Percentiles rank a stretch among this genome's conserved stretches.
phyloP scores from a whole-genome alignment of 768 basidiomycete species.

The Sistotremastrum suecicum region DNA sequence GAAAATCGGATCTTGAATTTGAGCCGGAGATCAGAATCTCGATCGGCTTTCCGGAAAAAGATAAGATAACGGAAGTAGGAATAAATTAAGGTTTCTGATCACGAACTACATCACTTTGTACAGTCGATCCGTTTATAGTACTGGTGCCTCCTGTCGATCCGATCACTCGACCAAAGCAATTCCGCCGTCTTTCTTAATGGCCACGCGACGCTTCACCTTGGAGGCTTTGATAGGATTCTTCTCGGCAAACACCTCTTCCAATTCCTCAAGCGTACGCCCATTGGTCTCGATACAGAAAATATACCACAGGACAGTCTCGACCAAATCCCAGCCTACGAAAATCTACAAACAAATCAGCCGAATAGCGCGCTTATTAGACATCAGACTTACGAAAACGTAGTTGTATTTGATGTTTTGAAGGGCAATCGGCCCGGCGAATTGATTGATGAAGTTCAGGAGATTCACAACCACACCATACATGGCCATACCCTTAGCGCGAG shows the following conservation, averaged over 20 bases:
- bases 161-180: constrained; percentile 5
- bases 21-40: no score
- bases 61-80: no score
- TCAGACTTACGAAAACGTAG: constrained; percentile 13
- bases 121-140: no score
- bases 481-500: constrained; percentile 50
- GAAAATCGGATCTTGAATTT: no score
- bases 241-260: constrained; percentile 20
- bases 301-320: constrained; percentile 14
- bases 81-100: no score
- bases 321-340: constrained; percentile 15
- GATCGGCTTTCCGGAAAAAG: no score
- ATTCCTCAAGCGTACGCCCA: constrained; percentile 19
- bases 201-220: constrained; percentile 13
- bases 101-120: no score
- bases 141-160: no score
- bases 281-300: constrained; percentile 13
- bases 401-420: constrained; percentile 24
- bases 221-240: constrained; percentile 18
- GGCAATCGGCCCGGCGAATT: constrained; percentile 34
- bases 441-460: constrained; percentile 29
- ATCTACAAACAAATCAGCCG: constrained; percentile 3
- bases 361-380: not conserved
- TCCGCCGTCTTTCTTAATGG: constrained; percentile 11
- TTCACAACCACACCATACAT: constrained; percentile 23